Conservation (phyloP, 768 basidiomycete species). For the Serpula lacrymans region DNA sequence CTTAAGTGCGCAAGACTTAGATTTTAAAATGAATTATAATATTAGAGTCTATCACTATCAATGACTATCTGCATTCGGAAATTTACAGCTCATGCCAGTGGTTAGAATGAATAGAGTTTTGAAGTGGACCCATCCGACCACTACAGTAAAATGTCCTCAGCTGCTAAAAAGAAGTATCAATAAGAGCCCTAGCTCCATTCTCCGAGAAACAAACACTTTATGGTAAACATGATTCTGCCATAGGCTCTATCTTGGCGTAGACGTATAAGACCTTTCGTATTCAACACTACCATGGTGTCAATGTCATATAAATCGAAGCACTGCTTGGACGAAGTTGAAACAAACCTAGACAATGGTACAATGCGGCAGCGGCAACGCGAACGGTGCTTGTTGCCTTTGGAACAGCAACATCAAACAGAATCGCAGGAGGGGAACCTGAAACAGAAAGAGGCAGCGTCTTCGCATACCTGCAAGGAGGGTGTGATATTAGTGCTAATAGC, state of each 20-base stretch:
- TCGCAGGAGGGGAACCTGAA: slow-evolving; percentile 39
- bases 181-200: too few relatives aligned
- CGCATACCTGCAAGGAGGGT: slow-evolving; percentile 52
- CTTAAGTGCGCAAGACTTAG: too few relatives aligned
- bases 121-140: too few relatives aligned
- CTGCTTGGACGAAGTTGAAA: background rate
- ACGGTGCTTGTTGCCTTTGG: slow-evolving; percentile 64
- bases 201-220: too few relatives aligned
- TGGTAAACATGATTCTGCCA: too few relatives aligned
- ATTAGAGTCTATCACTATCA: too few relatives aligned
- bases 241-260: slow-evolving; percentile 62
- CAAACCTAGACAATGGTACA: slow-evolving; percentile 83
- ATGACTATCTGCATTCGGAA: too few relatives aligned
- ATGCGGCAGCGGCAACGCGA: slow-evolving; percentile 76
- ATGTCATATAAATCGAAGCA: slow-evolving; percentile 1
- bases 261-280: slow-evolving; percentile 67
- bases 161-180: too few relatives aligned
- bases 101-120: too few relatives aligned
- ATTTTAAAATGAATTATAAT: too few relatives aligned
- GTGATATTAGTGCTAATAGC: slow-evolving; percentile 5
- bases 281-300: slow-evolving; percentile 51
- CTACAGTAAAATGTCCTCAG: too few relatives aligned
- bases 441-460: slow-evolving; percentile 71
- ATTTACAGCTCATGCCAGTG: too few relatives aligned
- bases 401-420: slow-evolving; percentile 65